phyloP scores from a whole-genome alignment of 2,329 filamentous ascomycete species.

The Aspergillus quadricinctus region DNA sequence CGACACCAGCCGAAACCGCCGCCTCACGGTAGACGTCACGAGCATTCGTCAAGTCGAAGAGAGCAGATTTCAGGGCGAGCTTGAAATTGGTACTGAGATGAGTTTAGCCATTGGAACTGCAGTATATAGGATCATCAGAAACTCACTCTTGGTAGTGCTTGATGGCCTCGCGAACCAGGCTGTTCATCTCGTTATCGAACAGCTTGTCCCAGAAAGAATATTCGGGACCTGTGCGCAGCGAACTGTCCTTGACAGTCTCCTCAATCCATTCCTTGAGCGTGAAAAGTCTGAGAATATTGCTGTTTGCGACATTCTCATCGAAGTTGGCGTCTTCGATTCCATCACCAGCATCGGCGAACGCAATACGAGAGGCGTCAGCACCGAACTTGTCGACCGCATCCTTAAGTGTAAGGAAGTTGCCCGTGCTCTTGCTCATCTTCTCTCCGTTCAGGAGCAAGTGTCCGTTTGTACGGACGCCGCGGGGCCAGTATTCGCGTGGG shows the following conservation, averaged over 20 bases:
- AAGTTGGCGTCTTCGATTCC: constrained; percentile 96
- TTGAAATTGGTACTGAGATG: constrained; percentile 66
- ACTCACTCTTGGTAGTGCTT: constrained; percentile 68
- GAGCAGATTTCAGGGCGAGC: constrained; percentile 75
- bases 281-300: constrained; percentile 79
- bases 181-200: constrained; percentile 91
- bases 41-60: constrained; percentile 87
- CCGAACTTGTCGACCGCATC: constrained; percentile 89
- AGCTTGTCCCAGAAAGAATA: constrained; percentile 80
- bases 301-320: constrained; percentile 90
- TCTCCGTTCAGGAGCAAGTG: constrained; percentile 92
- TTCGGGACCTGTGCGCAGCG: constrained; percentile 70
- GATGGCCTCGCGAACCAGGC: constrained; percentile 70
- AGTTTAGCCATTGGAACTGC: constrained; percentile 11
- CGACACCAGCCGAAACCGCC: constrained; percentile 68
- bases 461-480: constrained; percentile 80
- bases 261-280: constrained; percentile 88
- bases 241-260: constrained; percentile 69
- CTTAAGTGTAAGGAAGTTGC: constrained; percentile 90
- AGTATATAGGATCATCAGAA: not conserved
- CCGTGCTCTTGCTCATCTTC: constrained; percentile 98
- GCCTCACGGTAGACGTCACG: constrained; percentile 88
- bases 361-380: constrained; percentile 85
- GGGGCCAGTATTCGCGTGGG: constrained; percentile 82
- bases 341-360: constrained; percentile 90